Conservation (phyloP, 2,329 filamentous ascomycete genomes). For the Samsoniella hepiali region DNA sequence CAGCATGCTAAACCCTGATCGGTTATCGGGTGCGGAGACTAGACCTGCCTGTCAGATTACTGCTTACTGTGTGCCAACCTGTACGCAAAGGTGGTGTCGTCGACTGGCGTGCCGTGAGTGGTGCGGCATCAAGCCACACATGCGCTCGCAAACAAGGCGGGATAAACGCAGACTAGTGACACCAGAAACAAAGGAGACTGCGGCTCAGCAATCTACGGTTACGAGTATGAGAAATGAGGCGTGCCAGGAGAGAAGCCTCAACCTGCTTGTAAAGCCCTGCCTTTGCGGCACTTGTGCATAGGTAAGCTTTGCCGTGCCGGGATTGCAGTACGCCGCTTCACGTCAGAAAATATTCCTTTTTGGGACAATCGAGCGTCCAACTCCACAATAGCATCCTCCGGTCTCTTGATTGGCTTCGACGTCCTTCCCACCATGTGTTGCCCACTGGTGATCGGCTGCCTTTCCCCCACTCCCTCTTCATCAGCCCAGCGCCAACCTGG, state of each 20-base stretch:
- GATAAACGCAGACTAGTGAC: neutral
- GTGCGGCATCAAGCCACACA: neutral
- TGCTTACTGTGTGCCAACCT: slow-evolving; percentile 4
- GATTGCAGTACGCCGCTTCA: slow-evolving; percentile 3
- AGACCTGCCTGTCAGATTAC: slow-evolving; percentile 9
- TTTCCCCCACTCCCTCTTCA: neutral
- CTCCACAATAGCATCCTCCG: neutral
- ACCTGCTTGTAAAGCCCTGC: neutral
- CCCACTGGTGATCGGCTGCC: slow-evolving; percentile 6
- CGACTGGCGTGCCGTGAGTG: neutral
- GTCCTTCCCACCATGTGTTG: neutral
- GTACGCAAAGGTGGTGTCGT: neutral
- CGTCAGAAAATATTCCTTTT: slow-evolving; percentile 13
- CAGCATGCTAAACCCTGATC: neutral
- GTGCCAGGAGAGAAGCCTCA: neutral
- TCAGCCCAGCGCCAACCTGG: neutral
- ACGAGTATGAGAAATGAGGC: neutral
- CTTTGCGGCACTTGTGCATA: neutral
- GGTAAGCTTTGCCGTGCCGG: slow-evolving; percentile 6
- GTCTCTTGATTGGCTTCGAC: neutral
- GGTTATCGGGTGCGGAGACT: slow-evolving; percentile 1
- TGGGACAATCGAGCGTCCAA: neutral
- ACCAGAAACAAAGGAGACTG: neutral
- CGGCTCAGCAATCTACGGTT: neutral
- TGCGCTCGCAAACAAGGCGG: neutral